Evolutionary conservation across 1,284 basidiomycete species (phyloP).

Genomic region (Naganishia liquefaciens): DNA sequence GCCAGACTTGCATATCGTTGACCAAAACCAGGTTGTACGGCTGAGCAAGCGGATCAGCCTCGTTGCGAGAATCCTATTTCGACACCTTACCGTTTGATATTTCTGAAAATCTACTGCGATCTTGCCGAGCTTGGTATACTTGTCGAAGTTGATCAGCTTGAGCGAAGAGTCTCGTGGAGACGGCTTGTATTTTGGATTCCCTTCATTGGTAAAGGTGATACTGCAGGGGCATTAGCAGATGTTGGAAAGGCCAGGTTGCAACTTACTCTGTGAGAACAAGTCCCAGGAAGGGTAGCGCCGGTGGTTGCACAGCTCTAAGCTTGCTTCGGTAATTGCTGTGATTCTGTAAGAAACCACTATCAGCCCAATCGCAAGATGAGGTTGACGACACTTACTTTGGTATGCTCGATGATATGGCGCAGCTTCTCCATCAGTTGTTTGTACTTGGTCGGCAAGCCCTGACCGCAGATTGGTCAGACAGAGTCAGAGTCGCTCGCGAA

Average conservation of each 20-base stretch:
- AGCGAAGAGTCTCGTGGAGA: constrained; percentile 73
- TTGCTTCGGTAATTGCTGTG: constrained; percentile 74
- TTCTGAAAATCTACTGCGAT: constrained; percentile 91
- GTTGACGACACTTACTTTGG: constrained; percentile 49
- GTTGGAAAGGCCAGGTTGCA: background rate
- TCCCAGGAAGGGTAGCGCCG: constrained; percentile 90
- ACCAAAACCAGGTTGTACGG: constrained; percentile 53
- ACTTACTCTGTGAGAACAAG: constrained; percentile 56
- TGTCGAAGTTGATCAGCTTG: constrained; percentile 92
- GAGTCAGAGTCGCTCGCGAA: constrained; percentile 9
- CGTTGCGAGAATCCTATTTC: no score
- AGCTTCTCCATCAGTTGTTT: constrained; percentile 75
- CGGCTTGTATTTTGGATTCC: constrained; percentile 82
- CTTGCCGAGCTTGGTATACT: constrained; percentile 83
- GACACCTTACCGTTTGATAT: constrained; percentile 74
- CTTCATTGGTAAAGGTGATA: constrained; percentile 92
- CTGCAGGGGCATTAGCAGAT: constrained; percentile 37
- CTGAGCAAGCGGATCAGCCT: constrained; percentile 22
- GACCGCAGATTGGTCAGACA: constrained; percentile 45
- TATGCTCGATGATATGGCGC: constrained; percentile 84
- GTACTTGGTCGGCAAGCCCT: constrained; percentile 85
- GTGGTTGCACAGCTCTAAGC: constrained; percentile 76
- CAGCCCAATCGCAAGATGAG: background rate
- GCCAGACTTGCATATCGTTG: constrained; percentile 48
- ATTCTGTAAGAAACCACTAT: constrained; percentile 37